These are phyloP conservation scores for Cinnamomum chago DNA, from an alignment of 164 flowering plant species.

Conservation along the genomic window DNA sequence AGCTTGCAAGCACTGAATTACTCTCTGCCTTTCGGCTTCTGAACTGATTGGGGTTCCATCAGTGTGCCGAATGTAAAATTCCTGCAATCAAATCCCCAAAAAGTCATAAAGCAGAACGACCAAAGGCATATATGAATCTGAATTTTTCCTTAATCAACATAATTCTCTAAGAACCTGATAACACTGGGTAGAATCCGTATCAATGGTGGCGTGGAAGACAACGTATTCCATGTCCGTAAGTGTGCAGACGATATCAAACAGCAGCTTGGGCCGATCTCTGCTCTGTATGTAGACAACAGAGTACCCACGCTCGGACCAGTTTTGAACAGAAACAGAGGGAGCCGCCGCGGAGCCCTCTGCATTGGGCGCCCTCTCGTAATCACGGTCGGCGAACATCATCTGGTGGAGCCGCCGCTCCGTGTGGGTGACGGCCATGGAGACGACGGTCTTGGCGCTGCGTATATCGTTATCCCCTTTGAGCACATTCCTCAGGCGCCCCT, in stretches of 20 bases:
- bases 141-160: background rate
- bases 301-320: conserved; percentile 25
- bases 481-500: conserved; percentile 51
- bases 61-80: conserved; percentile 65
- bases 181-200: conserved; percentile 11
- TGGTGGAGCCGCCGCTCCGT: conserved; percentile 77
- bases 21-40: conserved; percentile 70
- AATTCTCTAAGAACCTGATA: conserved; percentile 15
- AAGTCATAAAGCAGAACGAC: conserved; percentile 11
- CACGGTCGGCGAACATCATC: conserved; percentile 83
- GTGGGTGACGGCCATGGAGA: conserved; percentile 58
- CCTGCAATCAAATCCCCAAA: conserved; percentile 35
- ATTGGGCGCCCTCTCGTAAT: conserved; percentile 37
- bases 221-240: conserved; percentile 34
- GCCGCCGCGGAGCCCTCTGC: background rate
- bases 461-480: conserved; percentile 67
- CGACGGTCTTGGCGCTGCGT: conserved; percentile 54
- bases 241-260: conserved; percentile 28
- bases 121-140: background rate
- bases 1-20: conserved; percentile 68
- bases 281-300: conserved; percentile 28
- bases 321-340: conserved; percentile 11
- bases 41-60: conserved; percentile 80
- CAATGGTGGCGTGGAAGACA: conserved; percentile 32
- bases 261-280: conserved; percentile 26